Evolutionary conservation across 441 rosid genomes (phyloP), one percentile per base, ranked within the genome.

Genomic region (Populus trichocarpa): DNA sequence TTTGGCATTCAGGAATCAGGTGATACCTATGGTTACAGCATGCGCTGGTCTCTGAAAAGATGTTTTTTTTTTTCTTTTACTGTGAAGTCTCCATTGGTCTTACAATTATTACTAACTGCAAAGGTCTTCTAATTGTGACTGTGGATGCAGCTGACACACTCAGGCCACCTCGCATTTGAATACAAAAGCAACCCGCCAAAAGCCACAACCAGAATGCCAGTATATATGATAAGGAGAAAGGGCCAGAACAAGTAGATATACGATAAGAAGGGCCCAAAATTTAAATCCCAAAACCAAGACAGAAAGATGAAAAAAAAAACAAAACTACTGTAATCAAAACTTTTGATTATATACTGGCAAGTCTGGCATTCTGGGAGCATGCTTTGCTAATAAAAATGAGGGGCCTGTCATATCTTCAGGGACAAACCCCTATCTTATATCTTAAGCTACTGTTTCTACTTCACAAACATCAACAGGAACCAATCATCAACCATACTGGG

Each of bases 181-280:
- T 71, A 57, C 77, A 78, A 67, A 28, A 35, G 73, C 73, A 50
- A 72, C 32, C 59, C 40, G 73, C 67, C 77, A 33, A 78, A 46
- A 66, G 36, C 36, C 26, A 28, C 46, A 8, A 13, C 75, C 71
- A 63, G 65, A 77, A n/a, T 14, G 57, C 18, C 57, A 25, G 30
- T 26, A 26, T 13, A 42, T n/a, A 18, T 25, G 20, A 42, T 22
- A 65, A 28, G 59, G 26, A 36, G 73, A 64, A 40, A 64, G 4
- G 28, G n/a, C 69, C 57, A 30, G 40, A 22, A 23, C 10, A 9
- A 18, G 36, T 23, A 72, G 3, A 50, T 3, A 71, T 20, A 64
- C 9, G n/a, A 35, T 28, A 70, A 10, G 50, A 73, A 33, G 68
- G 7, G 28, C 23, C 67, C 30, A 69, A 69, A 22, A 25, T n/a